Conservation (phyloP, 139 green algal species). For the Tetradesmus obliquus region DNA sequence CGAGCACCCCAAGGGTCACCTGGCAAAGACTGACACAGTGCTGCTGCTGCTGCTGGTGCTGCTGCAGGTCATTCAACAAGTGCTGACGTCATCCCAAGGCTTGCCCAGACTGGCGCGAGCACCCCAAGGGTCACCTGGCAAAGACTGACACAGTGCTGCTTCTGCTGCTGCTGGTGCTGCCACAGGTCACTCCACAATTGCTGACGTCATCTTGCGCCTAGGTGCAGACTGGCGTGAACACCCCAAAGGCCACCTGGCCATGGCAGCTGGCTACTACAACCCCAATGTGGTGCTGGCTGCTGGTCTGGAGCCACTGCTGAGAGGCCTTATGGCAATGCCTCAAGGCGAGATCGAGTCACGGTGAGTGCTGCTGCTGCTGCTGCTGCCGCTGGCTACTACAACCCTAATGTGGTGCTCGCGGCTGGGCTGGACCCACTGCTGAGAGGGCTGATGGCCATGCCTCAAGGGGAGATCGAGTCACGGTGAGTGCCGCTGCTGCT, state of each 20-base stretch:
- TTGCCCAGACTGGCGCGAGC: background rate
- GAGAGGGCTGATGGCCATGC: slow-evolving; percentile 39
- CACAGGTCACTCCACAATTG: slow-evolving; percentile 3
- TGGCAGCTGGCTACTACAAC: background rate
- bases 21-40: background rate
- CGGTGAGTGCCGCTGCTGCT: background rate
- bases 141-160: background rate
- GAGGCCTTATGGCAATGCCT: slow-evolving; percentile 41
- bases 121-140: background rate
- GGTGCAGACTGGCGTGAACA: background rate
- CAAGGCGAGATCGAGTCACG: background rate
- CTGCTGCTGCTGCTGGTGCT: background rate
- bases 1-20: background rate
- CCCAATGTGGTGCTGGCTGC: slow-evolving; percentile 12
- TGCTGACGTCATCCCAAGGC: background rate
- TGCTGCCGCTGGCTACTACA: background rate
- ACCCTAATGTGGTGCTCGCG: slow-evolving; percentile 12
- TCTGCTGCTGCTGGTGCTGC: background rate
- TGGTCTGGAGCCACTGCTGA: slow-evolving; percentile 19
- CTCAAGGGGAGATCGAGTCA: slow-evolving; percentile 16
- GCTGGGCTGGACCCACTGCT: slow-evolving; percentile 18
- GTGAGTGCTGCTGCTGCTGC: background rate
- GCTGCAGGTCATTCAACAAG: background rate
- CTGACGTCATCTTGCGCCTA: slow-evolving; percentile 22
- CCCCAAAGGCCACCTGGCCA: background rate